These are phyloP conservation scores for Mediolabrus comicus DNA, from an alignment of 108 stramenopile genomes.

Conservation along the genomic window DNA sequence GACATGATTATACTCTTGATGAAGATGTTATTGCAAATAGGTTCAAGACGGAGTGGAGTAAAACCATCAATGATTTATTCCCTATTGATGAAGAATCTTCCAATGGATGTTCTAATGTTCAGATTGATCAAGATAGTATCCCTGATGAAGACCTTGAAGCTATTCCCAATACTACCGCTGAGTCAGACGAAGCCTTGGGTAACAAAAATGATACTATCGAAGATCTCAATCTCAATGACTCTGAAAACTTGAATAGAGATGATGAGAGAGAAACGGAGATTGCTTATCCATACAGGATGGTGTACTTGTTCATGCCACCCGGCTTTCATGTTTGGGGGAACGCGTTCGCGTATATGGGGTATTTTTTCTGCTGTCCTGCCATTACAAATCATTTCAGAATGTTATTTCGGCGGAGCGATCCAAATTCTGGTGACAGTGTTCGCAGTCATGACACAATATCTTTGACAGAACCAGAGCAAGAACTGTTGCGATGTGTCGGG, in stretches of 20 bases:
- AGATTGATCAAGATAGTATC: not conserved
- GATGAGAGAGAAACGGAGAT: not conserved
- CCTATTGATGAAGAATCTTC: too few species aligned
- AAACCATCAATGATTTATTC: not conserved
- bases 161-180: not conserved
- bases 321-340: conserved; percentile 39
- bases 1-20: conserved; percentile 1
- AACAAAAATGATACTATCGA: not conserved
- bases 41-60: not conserved
- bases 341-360: not conserved
- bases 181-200: not conserved
- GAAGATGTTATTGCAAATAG: not conserved
- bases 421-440: not conserved
- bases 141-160: not conserved
- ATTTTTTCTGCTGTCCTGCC: conserved; percentile 21
- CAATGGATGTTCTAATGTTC: too few species aligned
- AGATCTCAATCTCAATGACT: not conserved
- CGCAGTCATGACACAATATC: not conserved
- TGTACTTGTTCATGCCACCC: conserved; percentile 33
- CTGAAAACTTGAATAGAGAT: not conserved
- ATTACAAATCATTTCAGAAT: not conserved
- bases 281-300: conserved; percentile 27
- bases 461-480: conserved; percentile 36
- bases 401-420: conserved; percentile 1
- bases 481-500: conserved; percentile 62